phyloP scores from a whole-genome alignment of 306 rosid genomes.

The Quercus mongolica region DNA sequence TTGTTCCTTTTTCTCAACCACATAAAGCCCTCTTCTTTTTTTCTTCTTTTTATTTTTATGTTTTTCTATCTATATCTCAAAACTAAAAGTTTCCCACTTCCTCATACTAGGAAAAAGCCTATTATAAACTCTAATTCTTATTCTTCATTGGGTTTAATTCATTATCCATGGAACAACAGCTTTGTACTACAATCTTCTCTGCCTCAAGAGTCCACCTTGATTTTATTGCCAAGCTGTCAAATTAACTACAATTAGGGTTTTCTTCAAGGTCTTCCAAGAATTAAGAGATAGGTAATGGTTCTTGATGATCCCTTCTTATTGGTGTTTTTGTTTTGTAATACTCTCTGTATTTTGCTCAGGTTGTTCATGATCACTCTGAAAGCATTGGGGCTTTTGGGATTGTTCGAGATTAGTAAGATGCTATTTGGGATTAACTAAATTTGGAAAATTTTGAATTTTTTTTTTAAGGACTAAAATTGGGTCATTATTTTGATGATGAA shows the following conservation, averaged over 20 bases:
- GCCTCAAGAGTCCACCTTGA: neutral
- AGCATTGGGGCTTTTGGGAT: neutral
- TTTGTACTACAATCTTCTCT: neutral
- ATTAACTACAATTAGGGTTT: constrained; percentile 13
- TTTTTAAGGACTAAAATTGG: constrained; percentile 11
- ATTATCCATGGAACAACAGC: neutral
- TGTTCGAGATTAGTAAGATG: neutral
- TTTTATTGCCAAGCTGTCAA: neutral
- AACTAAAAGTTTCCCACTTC: neutral
- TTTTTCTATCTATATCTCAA: neutral
- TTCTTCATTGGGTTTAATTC: neutral
- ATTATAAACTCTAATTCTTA: neutral
- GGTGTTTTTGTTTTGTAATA: neutral
- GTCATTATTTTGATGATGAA: constrained; percentile 7
- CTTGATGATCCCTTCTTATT: neutral
- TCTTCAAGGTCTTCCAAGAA: neutral
- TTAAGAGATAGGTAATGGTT: neutral
- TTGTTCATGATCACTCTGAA: constrained; percentile 6
- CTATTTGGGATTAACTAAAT: neutral
- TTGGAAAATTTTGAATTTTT: neutral
- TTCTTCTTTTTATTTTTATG: neutral
- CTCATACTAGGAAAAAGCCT: neutral
- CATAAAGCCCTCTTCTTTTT: neutral
- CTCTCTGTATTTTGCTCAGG: neutral
- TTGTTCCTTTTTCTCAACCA: constrained; percentile 14